Percentiles rank a stretch among this genome's conserved stretches.
Conservation (phyloP, 768 basidiomycete genomes). For the Boletus rubroflammeus region DNA sequence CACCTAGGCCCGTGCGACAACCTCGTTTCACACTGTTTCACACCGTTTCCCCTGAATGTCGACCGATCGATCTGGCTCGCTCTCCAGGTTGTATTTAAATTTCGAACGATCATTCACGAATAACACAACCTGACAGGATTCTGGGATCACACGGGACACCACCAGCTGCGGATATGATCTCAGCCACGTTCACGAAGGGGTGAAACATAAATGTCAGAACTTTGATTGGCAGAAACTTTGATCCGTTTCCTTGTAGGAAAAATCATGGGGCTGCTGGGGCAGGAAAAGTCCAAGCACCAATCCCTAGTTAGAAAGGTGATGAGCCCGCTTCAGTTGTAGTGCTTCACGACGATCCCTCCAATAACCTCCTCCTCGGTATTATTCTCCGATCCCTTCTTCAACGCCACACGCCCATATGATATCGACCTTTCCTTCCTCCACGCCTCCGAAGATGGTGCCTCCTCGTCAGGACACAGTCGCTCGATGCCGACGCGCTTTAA, state of each 20-base stretch:
- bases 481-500: conserved; percentile 42
- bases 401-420: conserved; percentile 47
- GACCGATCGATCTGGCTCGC: too few relatives aligned
- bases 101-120: neutral
- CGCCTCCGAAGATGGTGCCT: conserved; percentile 45
- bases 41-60: too few relatives aligned
- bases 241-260: neutral
- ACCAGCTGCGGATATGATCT: neutral
- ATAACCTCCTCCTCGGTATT: conserved; percentile 54
- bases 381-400: conserved; percentile 38
- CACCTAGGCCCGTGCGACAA: too few relatives aligned
- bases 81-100: too few relatives aligned
- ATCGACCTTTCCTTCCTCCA: conserved; percentile 50
- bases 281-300: neutral
- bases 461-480: conserved; percentile 33
- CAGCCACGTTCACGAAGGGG: neutral
- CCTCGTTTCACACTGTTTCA: too few relatives aligned
- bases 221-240: neutral
- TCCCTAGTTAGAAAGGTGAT: neutral
- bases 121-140: neutral
- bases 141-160: neutral
- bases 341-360: conserved; percentile 51
- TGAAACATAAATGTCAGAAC: neutral
- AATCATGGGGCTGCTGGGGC: neutral
- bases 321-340: conserved; percentile 44